Base-by-base conservation (phyloP, 1,139 yeast genomes). In the Candida sp. region DNA sequence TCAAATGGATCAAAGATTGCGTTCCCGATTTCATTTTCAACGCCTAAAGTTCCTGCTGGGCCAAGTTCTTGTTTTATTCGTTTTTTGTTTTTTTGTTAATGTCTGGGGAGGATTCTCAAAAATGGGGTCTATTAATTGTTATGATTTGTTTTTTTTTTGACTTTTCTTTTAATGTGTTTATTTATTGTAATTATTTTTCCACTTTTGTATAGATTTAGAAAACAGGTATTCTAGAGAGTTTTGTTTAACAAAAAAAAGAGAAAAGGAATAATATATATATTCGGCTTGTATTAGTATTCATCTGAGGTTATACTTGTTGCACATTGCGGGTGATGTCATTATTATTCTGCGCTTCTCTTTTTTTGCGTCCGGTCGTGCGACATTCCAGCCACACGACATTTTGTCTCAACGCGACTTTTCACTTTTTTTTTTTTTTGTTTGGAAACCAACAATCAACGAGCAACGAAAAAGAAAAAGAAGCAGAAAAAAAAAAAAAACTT, bases 1-100 rank as follows among this genome's bases (percentile, higher is more conserved):
- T 62, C 45, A 30, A 35, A 7, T 67, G 73, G 73, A 61, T 67
- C 30, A 57, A 51, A 46, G 50, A 52, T 5, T 43, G 52, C 33
- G 48, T 61, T 26, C 68, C 68, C 22, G 44, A 44, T 37, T 49
- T 46, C 31, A 46, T 54, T 30, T 49, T 44, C 39, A 42, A 46
- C 45, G 47, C 46, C 17, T 17, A 17, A 17, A 17, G 17, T 17
- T 17, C 17, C 17, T 17, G 17, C 17, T 17, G 17, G 17, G 17
- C 2, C 2, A 17, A 17, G 17, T 17, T 2, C 17, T 2, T 17
- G 17, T 17, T 17, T 17, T 17, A 17, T 17, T 17, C 2, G n/a
- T n/a, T n/a, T n/a, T n/a, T n/a, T n/a, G n/a, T 17, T 17, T 17
- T 17, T 17, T 2, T 17, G 17, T 17, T 17, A 17, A 17, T 17